These are phyloP conservation scores for Russula sp. DNA, from an alignment of 768 basidiomycete species.

Conservation along the genomic window DNA sequence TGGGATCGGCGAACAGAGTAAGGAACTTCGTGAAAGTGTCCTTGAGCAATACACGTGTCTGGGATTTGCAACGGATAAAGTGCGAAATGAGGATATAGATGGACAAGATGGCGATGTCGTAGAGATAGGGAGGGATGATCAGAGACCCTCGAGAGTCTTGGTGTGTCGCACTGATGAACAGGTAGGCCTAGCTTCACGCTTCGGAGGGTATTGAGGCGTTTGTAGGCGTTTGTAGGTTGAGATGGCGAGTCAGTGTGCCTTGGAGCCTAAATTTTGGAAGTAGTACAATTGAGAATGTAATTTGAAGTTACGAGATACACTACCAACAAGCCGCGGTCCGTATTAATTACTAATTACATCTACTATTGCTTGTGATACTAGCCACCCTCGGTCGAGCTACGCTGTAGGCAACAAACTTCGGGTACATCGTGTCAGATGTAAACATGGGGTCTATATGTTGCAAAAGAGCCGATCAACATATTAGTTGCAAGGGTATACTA, in stretches of 20 bases:
- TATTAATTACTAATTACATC: no score
- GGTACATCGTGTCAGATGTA: not conserved
- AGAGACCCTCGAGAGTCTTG: slow-evolving; percentile 35
- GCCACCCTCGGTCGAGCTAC: no score
- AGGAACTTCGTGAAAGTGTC: slow-evolving; percentile 54
- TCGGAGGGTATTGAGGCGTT: not conserved
- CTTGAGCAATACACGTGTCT: slow-evolving; percentile 49
- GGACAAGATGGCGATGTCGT: slow-evolving; percentile 37
- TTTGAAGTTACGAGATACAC: no score
- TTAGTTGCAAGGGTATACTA: no score
- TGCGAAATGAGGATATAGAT: slow-evolving; percentile 41
- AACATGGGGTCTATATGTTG: not conserved
- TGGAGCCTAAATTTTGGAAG: slow-evolving; percentile 28
- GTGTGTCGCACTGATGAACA: slow-evolving; percentile 68
- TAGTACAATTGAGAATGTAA: not conserved
- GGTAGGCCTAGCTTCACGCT: slow-evolving; percentile 30
- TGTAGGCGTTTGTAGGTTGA: slow-evolving; percentile 29
- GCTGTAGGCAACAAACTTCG: no score
- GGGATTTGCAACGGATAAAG: slow-evolving; percentile 51
- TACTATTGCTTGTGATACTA: no score
- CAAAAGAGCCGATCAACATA: no score
- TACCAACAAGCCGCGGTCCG: no score
- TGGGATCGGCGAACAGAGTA: slow-evolving; percentile 78
- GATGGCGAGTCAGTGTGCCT: slow-evolving; percentile 41
- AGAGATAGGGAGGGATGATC: slow-evolving; percentile 37